These are phyloP conservation scores for Neolecta irregularis DNA, from an alignment of 1,139 yeast species.

Conservation along the genomic window DNA sequence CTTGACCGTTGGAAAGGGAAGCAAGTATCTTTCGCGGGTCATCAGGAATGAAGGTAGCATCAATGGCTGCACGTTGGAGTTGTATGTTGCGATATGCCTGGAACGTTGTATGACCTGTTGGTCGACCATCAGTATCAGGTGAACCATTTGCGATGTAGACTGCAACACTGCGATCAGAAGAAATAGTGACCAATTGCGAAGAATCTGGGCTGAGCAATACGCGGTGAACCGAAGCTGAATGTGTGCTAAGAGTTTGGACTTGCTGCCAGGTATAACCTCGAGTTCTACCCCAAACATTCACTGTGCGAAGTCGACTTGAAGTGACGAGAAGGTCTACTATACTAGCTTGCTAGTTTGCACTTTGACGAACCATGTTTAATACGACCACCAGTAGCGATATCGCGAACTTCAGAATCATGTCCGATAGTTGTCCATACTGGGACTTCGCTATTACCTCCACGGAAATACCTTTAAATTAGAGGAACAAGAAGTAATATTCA, in stretches of 20 bases:
- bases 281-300: not conserved
- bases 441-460: not conserved
- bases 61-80: slow-evolving; percentile 1
- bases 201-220: not conserved
- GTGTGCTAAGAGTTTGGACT: not conserved
- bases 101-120: no score
- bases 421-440: slow-evolving; percentile 3
- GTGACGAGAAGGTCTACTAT: not conserved
- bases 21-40: slow-evolving; percentile 1
- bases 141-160: not conserved
- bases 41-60: slow-evolving; percentile 1
- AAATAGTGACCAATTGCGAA: slow-evolving; percentile 1
- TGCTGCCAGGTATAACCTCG: not conserved
- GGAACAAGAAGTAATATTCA: not conserved
- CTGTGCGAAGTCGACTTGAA: slow-evolving; percentile 1
- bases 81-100: no score
- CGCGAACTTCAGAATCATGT: slow-evolving; percentile 2
- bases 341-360: not conserved
- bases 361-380: not conserved
- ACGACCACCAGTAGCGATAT: not conserved
- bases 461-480: not conserved
- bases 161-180: slow-evolving; percentile 1
- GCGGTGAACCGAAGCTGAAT: not conserved
- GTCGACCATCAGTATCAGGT: no score
- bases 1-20: slow-evolving; percentile 18